phyloP scores from a whole-genome alignment of 345 rosid species.

The Gossypium turneri region DNA sequence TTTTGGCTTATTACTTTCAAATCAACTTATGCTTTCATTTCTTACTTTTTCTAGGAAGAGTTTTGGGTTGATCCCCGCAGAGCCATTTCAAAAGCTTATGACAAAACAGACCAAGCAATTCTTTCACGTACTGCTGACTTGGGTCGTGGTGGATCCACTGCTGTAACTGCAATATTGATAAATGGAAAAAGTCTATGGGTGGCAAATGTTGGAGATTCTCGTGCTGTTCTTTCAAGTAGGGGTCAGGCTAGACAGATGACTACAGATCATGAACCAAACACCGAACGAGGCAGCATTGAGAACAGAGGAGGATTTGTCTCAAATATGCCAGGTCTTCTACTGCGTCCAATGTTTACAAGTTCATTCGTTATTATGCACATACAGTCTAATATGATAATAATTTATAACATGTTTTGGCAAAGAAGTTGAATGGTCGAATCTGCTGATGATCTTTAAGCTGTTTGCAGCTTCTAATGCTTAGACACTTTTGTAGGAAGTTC shows the following conservation, averaged over 20 bases:
- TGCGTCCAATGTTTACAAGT: background rate
- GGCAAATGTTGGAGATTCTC: constrained; percentile 73
- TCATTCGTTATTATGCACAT: background rate
- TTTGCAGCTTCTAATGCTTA: background rate
- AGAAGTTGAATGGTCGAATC: background rate
- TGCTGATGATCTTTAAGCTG: background rate
- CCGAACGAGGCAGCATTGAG: constrained; percentile 63
- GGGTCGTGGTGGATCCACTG: constrained; percentile 80
- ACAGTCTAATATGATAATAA: background rate
- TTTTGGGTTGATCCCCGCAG: constrained; percentile 58
- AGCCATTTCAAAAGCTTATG: constrained; percentile 63
- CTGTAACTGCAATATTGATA: constrained; percentile 67
- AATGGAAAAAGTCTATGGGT: constrained; percentile 54
- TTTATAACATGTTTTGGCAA: background rate
- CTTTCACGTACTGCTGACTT: constrained; percentile 49
- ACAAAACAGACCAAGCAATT: constrained; percentile 63
- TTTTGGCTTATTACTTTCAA: constrained; percentile 10
- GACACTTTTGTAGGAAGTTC: background rate
- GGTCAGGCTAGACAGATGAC: constrained; percentile 52
- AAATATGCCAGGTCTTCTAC: constrained; percentile 57
- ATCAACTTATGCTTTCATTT: constrained; percentile 14
- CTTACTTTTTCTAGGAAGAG: constrained; percentile 39
- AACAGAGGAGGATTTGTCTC: constrained; percentile 72
- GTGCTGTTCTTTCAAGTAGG: constrained; percentile 60
- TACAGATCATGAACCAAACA: constrained; percentile 67